A percentile compares a stretch with the other conserved stretches of the same genome.
Conservation (phyloP, 768 basidiomycete species). For the Sistotremastrum suecicum region DNA sequence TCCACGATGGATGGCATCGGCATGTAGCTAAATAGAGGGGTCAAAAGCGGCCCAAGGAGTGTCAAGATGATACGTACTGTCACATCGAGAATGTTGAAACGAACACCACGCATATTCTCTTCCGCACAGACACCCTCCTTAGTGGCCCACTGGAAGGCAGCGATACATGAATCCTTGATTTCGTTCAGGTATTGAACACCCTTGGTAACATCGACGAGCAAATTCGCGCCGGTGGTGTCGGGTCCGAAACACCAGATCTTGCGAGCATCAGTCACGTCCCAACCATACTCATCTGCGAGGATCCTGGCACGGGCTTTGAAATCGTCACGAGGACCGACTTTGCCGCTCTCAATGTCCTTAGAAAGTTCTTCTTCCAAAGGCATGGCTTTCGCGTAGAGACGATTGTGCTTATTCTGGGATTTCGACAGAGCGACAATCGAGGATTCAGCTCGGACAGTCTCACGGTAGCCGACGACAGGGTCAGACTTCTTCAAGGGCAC, state of each 20-base stretch:
- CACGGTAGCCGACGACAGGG: constrained; percentile 94
- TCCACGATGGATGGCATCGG: constrained; percentile 99
- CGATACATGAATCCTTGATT: constrained; percentile 99
- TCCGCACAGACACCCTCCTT: constrained; percentile 96
- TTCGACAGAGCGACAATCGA: constrained; percentile 94
- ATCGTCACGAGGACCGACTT: constrained; percentile 85
- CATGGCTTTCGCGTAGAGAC: constrained; percentile 86
- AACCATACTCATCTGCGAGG: constrained; percentile 91
- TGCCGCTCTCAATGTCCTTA: constrained; percentile 81
- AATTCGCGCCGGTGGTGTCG: constrained; percentile 91
- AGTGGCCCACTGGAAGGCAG: constrained; percentile 98
- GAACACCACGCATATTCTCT: constrained; percentile 98
- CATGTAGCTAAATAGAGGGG: constrained; percentile 51
- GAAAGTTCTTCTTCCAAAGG: constrained; percentile 92
- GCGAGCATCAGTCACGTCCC: constrained; percentile 98
- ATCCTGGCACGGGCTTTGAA: constrained; percentile 92
- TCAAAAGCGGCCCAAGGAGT: constrained; percentile 2
- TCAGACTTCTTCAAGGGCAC: constrained; percentile 97
- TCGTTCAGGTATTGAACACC: constrained; percentile 98
- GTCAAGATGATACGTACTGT: constrained; percentile 30
- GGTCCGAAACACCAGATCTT: constrained; percentile 99
- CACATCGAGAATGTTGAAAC: constrained; percentile 92
- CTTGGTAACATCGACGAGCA: constrained; percentile 97
- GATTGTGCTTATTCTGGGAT: constrained; percentile 99
- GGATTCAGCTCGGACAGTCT: constrained; percentile 94